phyloP scores from a whole-genome alignment of 2,329 filamentous ascomycete genomes.

The Aspergillus cejpii region DNA sequence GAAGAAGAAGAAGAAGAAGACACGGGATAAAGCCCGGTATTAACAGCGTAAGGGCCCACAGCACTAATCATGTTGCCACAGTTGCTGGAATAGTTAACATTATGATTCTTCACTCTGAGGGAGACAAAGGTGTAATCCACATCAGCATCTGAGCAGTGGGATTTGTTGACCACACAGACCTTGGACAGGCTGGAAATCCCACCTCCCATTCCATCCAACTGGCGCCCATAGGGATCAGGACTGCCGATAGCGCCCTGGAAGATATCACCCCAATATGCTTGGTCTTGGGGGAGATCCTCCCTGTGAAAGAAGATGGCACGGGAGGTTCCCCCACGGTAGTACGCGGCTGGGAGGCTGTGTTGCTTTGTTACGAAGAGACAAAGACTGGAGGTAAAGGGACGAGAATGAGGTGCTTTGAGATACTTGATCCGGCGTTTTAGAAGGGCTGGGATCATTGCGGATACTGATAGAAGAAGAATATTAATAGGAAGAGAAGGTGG shows the following conservation, averaged over 20 bases:
- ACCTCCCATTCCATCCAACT: conserved; percentile 65
- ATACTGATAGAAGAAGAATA: too few species aligned
- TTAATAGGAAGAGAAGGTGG: too few species aligned
- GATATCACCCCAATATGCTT: conserved; percentile 46
- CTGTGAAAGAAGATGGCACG: conserved; percentile 56
- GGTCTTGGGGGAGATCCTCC: conserved; percentile 46
- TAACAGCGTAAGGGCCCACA: conserved; percentile 59
- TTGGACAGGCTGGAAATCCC: conserved; percentile 65
- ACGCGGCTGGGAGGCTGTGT: conserved; percentile 46
- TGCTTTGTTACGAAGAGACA: conserved; percentile 15
- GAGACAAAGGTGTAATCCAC: conserved; percentile 67
- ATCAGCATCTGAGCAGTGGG: conserved; percentile 47
- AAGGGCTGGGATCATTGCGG: too few species aligned
- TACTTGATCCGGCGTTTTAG: too few species aligned
- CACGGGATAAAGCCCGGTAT: conserved; percentile 45
- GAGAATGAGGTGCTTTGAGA: too few species aligned
- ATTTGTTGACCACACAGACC: conserved; percentile 57
- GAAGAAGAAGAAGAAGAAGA: too few species aligned
- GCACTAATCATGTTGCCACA: conserved; percentile 68
- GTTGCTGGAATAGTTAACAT: conserved; percentile 62
- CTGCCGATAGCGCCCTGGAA: conserved; percentile 57
- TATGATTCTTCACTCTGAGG: conserved; percentile 55
- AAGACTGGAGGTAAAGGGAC: background rate
- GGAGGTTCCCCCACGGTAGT: conserved; percentile 65
- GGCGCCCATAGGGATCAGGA: conserved; percentile 59